Base-by-base conservation (phyloP, 2,329 filamentous ascomycete genomes). In the Sclerotinia subarctica region DNA sequence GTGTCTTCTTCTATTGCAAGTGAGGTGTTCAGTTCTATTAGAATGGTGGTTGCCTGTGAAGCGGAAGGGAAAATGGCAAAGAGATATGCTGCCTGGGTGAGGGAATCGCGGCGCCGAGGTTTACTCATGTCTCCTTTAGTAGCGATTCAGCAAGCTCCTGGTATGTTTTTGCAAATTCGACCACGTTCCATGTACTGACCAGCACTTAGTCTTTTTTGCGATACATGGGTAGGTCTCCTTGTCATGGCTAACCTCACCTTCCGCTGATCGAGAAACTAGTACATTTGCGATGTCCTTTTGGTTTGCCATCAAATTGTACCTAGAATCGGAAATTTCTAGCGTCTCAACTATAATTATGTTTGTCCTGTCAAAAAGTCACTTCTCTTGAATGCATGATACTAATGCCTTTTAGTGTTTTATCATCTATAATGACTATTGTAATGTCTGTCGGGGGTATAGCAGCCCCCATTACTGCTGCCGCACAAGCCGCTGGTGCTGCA, bases 41-140 rank as follows among this genome's bases (percentile, higher is more conserved):
- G 86, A 7, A 89, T 89, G 81, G 81, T 90, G 32, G 81, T 84
- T 47, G 87, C 87, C 1, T 89, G 86, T 72, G 86, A 86, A 51
- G 88, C 88, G 19, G 85, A 89, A 74, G 74, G 77, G 15, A 83
- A 84, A 17, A 81, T 88, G 68, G 78, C 81, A 0, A 77, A 80
- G 56, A 85, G 83, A 51, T 89, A 88, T 73, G 77, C 81, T 21
- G 77, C 79, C 3, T 88, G 84, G 80, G 82, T 87, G 21, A 78
- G 82, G 15, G 82, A 86, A 67, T 83, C 85, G 2, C 82, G 80
- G 66, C 79, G 78, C 3, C 26, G 66, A 15, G 66, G 66, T n/a
- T 32, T 68, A 26, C 59, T 56, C 19, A 68, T 68, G 52, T 64
- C 66, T 38, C 56, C 66, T 57, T 29, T 68, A 2, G 46, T 64